phyloP scores from a whole-genome alignment of 2,329 filamentous ascomycete species.

The Sarocladiaceae sp. region DNA sequence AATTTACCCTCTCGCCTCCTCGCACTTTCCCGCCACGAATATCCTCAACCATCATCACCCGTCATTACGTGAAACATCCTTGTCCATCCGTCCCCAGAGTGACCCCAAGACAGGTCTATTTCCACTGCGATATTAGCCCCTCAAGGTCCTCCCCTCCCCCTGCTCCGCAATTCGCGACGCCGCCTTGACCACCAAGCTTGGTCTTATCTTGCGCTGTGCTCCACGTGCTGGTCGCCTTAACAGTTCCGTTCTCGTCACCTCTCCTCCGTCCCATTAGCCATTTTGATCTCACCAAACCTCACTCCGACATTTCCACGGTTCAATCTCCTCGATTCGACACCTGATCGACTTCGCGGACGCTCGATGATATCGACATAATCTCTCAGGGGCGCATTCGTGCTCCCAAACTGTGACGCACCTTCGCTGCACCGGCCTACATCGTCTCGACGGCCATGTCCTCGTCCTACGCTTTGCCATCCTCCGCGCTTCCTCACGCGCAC shows the following conservation, averaged over 20 bases:
- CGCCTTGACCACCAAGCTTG: not conserved
- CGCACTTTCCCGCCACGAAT: slow-evolving; percentile 11
- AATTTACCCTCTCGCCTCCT: not conserved
- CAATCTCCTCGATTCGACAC: not conserved
- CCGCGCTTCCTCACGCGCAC: slow-evolving; percentile 44
- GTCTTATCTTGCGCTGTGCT: not conserved
- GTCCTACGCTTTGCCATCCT: slow-evolving; percentile 50
- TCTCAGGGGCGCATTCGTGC: slow-evolving; percentile 5
- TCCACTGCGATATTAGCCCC: slow-evolving; percentile 7
- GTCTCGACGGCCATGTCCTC: slow-evolving; percentile 36
- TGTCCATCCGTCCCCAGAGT: not conserved
- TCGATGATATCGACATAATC: slow-evolving; percentile 5
- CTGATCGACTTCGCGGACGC: not conserved
- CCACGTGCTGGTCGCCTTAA: not conserved
- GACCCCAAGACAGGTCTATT: slow-evolving; percentile 3
- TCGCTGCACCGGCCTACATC: not conserved
- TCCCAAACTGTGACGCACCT: slow-evolving; percentile 4
- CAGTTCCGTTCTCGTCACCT: not conserved
- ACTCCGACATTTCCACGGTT: not conserved
- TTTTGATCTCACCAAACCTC: not conserved
- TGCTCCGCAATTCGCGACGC: slow-evolving; percentile 7
- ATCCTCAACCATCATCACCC: not conserved
- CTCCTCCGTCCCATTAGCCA: not conserved
- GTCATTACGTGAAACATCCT: not conserved
- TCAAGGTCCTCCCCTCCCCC: slow-evolving; percentile 6